These are phyloP conservation scores for Oxytropis ochrocephala DNA, from an alignment of 306 rosid genomes.

Conservation along the genomic window DNA sequence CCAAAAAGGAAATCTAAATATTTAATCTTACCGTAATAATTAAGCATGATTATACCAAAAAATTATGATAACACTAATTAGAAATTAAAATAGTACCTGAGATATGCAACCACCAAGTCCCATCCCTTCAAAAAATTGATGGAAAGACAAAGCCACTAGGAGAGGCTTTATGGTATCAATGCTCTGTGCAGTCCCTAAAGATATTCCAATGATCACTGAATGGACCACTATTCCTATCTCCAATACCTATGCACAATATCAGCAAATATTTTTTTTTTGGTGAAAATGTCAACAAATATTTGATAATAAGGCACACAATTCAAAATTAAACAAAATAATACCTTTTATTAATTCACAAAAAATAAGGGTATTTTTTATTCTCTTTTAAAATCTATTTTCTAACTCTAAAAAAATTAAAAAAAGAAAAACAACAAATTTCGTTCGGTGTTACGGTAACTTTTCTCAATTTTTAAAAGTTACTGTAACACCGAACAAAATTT, in stretches of 20 bases:
- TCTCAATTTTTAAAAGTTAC: too few species aligned
- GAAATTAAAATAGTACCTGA: constrained; percentile 40
- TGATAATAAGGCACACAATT: not conserved
- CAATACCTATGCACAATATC: constrained; percentile 47
- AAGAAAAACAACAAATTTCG: too few species aligned
- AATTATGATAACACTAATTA: too few species aligned
- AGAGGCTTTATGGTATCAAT: constrained; percentile 57
- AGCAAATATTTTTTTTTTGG: too few species aligned
- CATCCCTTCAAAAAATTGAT: constrained; percentile 87
- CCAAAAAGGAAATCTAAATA: not conserved
- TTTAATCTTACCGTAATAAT: not conserved
- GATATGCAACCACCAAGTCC: constrained; percentile 92
- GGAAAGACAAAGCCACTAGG: constrained; percentile 67
- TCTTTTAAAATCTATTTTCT: too few species aligned
- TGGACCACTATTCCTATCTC: constrained; percentile 82
- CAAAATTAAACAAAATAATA: not conserved
- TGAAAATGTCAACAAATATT: too few species aligned
- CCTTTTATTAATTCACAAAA: not conserved
- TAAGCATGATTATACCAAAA: too few species aligned
- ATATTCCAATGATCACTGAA: constrained; percentile 72
- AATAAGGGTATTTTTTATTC: too few species aligned
- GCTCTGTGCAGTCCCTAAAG: constrained; percentile 54
- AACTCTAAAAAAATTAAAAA: too few species aligned
- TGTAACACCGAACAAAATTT: too few species aligned
- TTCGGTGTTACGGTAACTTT: too few species aligned